phyloP scores from a whole-genome alignment of 2,329 filamentous ascomycete genomes.

The Talaromyces sp. region DNA sequence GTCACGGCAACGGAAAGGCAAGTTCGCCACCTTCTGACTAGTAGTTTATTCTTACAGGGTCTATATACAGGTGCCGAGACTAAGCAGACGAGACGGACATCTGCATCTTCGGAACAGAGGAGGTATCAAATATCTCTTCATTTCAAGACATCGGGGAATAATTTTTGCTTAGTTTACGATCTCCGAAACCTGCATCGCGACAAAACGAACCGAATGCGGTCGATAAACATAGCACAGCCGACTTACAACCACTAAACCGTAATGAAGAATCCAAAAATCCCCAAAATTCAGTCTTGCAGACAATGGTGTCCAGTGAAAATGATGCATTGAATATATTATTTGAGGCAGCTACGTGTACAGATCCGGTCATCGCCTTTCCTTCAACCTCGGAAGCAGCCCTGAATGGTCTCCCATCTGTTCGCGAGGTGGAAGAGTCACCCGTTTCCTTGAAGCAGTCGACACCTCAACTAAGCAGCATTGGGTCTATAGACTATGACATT shows the following conservation, averaged over 20 bases:
- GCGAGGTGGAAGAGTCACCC: not conserved
- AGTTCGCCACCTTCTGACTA: not conserved
- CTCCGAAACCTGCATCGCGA: not conserved
- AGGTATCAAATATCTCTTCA: not conserved
- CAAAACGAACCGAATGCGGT: not conserved
- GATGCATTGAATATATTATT: not conserved
- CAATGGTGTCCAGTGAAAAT: not conserved
- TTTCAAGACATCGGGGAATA: not conserved
- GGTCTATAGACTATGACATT: constrained; percentile 25
- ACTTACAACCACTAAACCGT: not conserved
- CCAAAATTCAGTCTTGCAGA: not conserved
- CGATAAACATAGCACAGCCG: not conserved
- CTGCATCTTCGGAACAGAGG: not conserved
- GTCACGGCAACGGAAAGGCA: not conserved
- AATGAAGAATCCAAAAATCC: not conserved
- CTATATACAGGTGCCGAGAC: not conserved
- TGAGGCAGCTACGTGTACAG: not conserved
- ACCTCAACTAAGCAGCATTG: not conserved
- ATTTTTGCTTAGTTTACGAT: not conserved
- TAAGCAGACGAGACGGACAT: not conserved
- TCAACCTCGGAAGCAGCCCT: not conserved
- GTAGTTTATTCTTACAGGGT: not conserved
- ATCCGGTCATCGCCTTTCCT: not conserved
- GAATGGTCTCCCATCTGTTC: not conserved
- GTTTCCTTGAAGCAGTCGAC: not conserved